Percentiles rank a stretch among this genome's conserved stretches.
These are phyloP conservation scores for Meyerozyma guilliermondii DNA, from an alignment of 1,139 yeast genomes.

Conservation along the genomic window DNA sequence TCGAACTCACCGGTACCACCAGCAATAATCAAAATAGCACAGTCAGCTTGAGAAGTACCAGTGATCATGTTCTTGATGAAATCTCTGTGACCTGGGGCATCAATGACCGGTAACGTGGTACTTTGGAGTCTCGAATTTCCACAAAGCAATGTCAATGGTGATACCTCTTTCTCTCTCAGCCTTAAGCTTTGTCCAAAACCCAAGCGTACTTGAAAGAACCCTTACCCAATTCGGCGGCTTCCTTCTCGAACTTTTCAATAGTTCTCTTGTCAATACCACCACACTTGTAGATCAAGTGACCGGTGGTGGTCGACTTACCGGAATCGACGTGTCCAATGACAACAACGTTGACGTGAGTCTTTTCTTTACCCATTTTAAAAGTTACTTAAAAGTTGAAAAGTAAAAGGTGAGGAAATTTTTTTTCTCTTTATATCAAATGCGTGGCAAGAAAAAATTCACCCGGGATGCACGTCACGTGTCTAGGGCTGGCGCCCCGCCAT, in stretches of 20 bases:
- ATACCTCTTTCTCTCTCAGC: conserved; percentile 98
- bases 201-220: conserved; percentile 99
- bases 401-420: not conserved
- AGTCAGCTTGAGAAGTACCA: conserved; percentile 92
- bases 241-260: conserved; percentile 96
- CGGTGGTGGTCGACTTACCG: conserved; percentile 97
- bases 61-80: conserved; percentile 94
- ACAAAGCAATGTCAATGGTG: conserved; percentile 90
- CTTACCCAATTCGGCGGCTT: conserved; percentile 97
- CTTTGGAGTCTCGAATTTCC: conserved; percentile 96
- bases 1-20: conserved; percentile 94
- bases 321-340: conserved; percentile 99
- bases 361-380: conserved; percentile 70
- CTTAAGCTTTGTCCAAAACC: conserved; percentile 90
- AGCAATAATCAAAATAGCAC: conserved; percentile 86
- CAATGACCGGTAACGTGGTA: conserved; percentile 86
- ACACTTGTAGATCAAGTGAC: conserved; percentile 96
- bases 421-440: conserved; percentile 2
- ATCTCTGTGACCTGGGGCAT: conserved; percentile 97
- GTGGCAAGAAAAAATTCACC: not conserved
- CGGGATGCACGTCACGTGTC: not conserved
- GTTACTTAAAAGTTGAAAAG: conserved; percentile 2
- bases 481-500: not conserved
- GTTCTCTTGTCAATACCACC: conserved; percentile 96
- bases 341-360: conserved; percentile 98